These are phyloP conservation scores for Saccharum hybrid DNA, from an alignment of 202 grass and related monocot species.

Conservation along the genomic window DNA sequence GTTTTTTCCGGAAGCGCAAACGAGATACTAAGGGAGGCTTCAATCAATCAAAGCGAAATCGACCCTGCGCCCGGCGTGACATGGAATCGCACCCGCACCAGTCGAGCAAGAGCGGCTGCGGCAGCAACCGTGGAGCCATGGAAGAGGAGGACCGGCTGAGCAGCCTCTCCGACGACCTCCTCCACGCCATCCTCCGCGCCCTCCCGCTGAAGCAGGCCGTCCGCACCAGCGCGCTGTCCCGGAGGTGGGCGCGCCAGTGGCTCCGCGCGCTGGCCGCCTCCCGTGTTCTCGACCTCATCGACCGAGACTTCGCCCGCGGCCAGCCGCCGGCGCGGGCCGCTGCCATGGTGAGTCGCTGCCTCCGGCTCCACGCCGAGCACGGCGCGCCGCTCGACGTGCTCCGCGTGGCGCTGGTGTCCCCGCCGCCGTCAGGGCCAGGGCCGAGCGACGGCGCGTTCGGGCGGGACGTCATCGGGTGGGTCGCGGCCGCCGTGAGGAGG, in stretches of 20 bases:
- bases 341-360: conserved; percentile 37
- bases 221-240: conserved; percentile 50
- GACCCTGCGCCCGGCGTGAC: background rate
- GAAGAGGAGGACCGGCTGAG: conserved; percentile 29
- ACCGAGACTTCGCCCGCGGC: conserved; percentile 37
- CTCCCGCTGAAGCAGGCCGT: conserved; percentile 50
- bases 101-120: background rate
- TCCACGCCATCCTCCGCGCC: conserved; percentile 48
- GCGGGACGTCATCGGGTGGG: conserved; percentile 41
- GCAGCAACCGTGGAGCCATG: background rate
- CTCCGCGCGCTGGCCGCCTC: conserved; percentile 33
- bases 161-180: conserved; percentile 52
- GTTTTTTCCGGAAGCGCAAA: too few relatives aligned
- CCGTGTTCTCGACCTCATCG: conserved; percentile 36
- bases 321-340: conserved; percentile 30
- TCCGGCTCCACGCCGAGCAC: conserved; percentile 41
- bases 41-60: background rate
- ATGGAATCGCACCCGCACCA: background rate
- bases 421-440: too few relatives aligned
- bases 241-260: conserved; percentile 46
- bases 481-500: background rate
- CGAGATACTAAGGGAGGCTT: too few relatives aligned
- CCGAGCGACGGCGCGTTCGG: background rate
- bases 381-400: conserved; percentile 32
- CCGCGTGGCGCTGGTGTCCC: conserved; percentile 30